Base-by-base conservation (phyloP, 2,329 filamentous ascomycete genomes). In the Claviceps capensis region DNA sequence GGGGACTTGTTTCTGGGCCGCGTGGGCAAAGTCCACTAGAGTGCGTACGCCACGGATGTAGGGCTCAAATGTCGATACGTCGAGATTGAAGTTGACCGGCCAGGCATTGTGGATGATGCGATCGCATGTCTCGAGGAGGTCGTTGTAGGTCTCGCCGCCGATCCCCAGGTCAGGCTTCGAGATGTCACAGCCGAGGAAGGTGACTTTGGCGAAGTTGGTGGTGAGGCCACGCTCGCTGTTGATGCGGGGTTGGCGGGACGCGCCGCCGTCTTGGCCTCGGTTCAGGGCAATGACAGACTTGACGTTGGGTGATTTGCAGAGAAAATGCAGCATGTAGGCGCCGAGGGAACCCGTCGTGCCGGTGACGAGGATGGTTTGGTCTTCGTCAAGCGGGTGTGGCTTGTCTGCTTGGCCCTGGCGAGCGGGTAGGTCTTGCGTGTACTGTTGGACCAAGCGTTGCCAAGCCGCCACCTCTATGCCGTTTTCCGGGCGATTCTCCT, bases 271-370 rank as follows among this genome's bases (percentile, higher is more conserved):
- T 4, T 43, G n/a, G 11, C 58, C 60, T 17, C 63, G 59, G 49
- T 66, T 66, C 9, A 66, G 53, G 5, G 57, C 58, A 22, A 63
- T 47, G 5, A 66, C 38, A 13, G 53, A 60, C 11, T 52, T 54
- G 17, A 67, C 61, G 2, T 53, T 52, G 3, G 54, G 45, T 7
- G 36, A 48, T n/a, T 23, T 47, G 48, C 65, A 62, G 9, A 70
- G 30, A 63, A 63, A 55, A 23, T 69, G 63, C 7, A 74, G 64
- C 2, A 95, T 73, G 62, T 89, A 93, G 0, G 86, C 79, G 16
- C 89, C 90, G 17, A 96, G 69, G 69, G 95, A 95, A 2, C 90
- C 90, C 5, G 90, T 95, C 3, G 85, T 87, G 23, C 90, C 90
- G 1, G 89, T 95, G 9, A 95, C 70, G 64, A 95, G 83, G 11